Evolutionary conservation across 148 eudicot genomes (phyloP).

Genomic region (Rhododendron ovatum): DNA sequence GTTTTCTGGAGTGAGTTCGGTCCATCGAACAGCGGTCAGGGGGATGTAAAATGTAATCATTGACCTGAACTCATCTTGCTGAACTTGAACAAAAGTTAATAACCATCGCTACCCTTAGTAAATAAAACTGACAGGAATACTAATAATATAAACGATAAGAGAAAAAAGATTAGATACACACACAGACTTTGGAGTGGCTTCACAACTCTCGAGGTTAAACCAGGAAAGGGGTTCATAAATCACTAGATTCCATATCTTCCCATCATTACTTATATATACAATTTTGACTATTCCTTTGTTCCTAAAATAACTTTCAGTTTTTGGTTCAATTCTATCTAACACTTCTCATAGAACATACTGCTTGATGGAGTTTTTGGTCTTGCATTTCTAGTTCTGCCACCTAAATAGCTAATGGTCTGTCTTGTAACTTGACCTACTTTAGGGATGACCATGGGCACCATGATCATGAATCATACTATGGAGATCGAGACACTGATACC

Average conservation of each 20-base stretch:
- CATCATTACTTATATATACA: neutral
- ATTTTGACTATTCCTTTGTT: constrained; percentile 1
- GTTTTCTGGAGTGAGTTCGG: neutral
- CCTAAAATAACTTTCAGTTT: neutral
- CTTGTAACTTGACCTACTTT: constrained; percentile 6
- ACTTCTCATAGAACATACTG: neutral
- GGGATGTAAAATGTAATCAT: neutral
- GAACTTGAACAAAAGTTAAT: neutral
- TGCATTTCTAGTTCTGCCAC: constrained; percentile 5
- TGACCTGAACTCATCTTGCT: neutral
- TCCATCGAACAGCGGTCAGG: neutral
- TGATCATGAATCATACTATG: constrained; percentile 94
- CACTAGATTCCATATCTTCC: neutral
- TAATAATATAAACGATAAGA: neutral
- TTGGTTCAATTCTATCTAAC: neutral
- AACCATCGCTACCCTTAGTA: neutral
- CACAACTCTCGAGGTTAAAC: neutral
- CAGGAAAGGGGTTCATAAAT: neutral
- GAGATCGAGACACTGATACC: constrained; percentile 92
- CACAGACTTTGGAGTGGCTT: neutral
- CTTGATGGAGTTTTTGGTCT: constrained; percentile 8
- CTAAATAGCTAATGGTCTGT: constrained; percentile 1
- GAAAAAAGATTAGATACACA: neutral
- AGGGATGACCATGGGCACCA: constrained; percentile 86
- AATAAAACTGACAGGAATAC: neutral